Percentiles rank a stretch among this genome's conserved stretches.
Evolutionary conservation across 2,329 filamentous ascomycete genomes (phyloP).

Genomic region (Fusarium virguliforme): DNA sequence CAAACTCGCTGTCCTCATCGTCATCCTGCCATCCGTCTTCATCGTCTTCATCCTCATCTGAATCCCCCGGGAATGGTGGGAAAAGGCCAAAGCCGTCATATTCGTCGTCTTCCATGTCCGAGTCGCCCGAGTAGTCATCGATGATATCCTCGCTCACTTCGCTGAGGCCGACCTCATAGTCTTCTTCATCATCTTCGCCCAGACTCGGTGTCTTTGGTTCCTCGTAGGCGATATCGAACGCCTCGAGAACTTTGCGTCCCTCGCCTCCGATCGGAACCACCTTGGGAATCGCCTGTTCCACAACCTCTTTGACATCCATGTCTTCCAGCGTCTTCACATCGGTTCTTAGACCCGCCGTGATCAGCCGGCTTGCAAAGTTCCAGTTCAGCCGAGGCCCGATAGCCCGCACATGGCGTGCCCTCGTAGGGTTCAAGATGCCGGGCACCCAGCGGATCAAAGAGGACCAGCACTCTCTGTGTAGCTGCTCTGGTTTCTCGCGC

Average conservation of each 20-base stretch:
- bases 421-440: conserved; percentile 15
- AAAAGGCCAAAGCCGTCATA: conserved; percentile 29
- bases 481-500: conserved; percentile 37
- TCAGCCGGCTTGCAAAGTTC: conserved; percentile 46
- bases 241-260: conserved; percentile 47
- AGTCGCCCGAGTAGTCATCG: conserved; percentile 36
- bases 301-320: conserved; percentile 41
- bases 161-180: conserved; percentile 11
- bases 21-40: conserved; percentile 30
- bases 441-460: conserved; percentile 44
- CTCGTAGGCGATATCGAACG: conserved; percentile 46
- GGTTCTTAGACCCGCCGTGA: conserved; percentile 47
- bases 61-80: conserved; percentile 20
- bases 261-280: conserved; percentile 38
- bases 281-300: conserved; percentile 45
- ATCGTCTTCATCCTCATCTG: conserved; percentile 35
- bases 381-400: conserved; percentile 47
- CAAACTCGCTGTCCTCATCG: conserved; percentile 34
- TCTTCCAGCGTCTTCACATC: conserved; percentile 46
- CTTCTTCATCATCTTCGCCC: conserved; percentile 30
- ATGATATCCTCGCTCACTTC: conserved; percentile 43
- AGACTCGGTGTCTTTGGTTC: conserved; percentile 33
- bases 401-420: conserved; percentile 15
- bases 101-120: conserved; percentile 33
- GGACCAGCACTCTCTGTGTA: conserved; percentile 48